Percentiles rank a stretch among this genome's conserved stretches.
Conservation (phyloP, 768 basidiomycete genomes). For the Suillus subaureus region DNA sequence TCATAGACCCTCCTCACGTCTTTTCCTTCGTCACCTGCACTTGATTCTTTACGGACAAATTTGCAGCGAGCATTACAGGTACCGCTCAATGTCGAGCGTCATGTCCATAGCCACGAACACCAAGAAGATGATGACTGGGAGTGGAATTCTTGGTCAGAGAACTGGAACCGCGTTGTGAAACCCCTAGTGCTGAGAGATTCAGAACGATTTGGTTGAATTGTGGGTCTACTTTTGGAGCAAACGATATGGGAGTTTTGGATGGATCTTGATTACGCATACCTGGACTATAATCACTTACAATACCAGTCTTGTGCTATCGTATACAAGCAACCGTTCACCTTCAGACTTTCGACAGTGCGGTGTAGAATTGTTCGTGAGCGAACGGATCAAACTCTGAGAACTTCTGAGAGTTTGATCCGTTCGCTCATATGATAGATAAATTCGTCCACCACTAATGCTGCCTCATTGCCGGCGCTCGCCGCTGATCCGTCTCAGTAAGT, state of each 20-base stretch:
- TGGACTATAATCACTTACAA: background rate
- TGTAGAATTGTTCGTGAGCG: too few species aligned
- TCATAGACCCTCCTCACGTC: constrained; percentile 55
- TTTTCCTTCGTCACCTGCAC: constrained; percentile 59
- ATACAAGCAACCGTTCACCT: background rate
- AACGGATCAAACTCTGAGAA: too few species aligned
- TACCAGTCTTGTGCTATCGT: background rate
- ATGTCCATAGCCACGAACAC: constrained; percentile 20
- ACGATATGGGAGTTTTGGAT: background rate
- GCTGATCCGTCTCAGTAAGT: too few species aligned
- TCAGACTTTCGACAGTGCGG: too few species aligned
- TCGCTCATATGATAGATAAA: too few species aligned
- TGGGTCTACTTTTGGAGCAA: background rate
- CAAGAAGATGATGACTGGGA: constrained; percentile 40
- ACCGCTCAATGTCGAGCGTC: constrained; percentile 26
- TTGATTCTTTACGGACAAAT: constrained; percentile 54
- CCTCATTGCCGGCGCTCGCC: too few species aligned
- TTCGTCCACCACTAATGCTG: too few species aligned
- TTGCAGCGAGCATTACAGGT: constrained; percentile 39
- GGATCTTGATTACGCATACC: background rate
- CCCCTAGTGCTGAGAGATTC: constrained; percentile 51
- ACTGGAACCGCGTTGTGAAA: constrained; percentile 73
- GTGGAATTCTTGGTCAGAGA: constrained; percentile 84
- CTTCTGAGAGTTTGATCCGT: too few species aligned
- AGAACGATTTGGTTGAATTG: constrained; percentile 20